A percentile compares a stretch with the other conserved stretches of the same genome.
Conservation (phyloP, 495 filamentous ascomycete genomes). For the Penicillium antarcticum region DNA sequence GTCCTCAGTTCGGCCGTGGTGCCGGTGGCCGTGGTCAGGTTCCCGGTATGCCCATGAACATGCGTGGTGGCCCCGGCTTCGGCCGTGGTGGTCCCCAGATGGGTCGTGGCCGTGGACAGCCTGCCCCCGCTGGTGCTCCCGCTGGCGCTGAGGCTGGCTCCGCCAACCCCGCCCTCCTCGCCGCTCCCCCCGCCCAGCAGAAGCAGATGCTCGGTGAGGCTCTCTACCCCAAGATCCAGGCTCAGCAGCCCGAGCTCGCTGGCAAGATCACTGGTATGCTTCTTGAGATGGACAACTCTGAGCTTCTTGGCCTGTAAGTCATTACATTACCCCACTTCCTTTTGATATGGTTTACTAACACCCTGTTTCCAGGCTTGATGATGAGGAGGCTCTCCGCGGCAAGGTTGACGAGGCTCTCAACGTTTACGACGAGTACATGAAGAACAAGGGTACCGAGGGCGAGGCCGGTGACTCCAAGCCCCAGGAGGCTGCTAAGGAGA, state of each 20-base stretch:
- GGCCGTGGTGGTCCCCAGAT: constrained; percentile 52
- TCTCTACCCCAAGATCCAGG: constrained; percentile 96
- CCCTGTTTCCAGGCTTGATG: constrained; percentile 65
- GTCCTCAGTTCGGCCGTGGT: constrained; percentile 58
- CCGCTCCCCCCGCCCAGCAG: constrained; percentile 67
- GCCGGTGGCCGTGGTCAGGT: constrained; percentile 74
- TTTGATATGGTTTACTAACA: constrained; percentile 6
- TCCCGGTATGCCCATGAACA: constrained; percentile 67
- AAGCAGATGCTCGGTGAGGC: constrained; percentile 98
- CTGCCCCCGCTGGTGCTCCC: constrained; percentile 28
- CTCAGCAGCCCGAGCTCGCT: constrained; percentile 87
- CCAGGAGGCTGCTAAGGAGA: constrained; percentile 44
- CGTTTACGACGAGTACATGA: constrained; percentile 98
- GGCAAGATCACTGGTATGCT: constrained; percentile 99
- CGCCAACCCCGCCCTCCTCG: constrained; percentile 41
- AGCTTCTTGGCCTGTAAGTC: constrained; percentile 94
- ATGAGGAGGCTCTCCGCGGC: constrained; percentile 80
- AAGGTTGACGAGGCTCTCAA: constrained; percentile 97
- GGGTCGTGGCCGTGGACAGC: constrained; percentile 47
- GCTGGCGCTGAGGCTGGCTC: constrained; percentile 27
- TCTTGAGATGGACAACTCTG: constrained; percentile 95
- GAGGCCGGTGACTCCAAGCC: constrained; percentile 39
- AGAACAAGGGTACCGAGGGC: constrained; percentile 56
- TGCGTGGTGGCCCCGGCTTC: constrained; percentile 67
- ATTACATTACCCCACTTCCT: background rate